These are phyloP conservation scores for Ascochyta viciae-villosae DNA, from an alignment of 2,329 filamentous ascomycete genomes.

Conservation along the genomic window DNA sequence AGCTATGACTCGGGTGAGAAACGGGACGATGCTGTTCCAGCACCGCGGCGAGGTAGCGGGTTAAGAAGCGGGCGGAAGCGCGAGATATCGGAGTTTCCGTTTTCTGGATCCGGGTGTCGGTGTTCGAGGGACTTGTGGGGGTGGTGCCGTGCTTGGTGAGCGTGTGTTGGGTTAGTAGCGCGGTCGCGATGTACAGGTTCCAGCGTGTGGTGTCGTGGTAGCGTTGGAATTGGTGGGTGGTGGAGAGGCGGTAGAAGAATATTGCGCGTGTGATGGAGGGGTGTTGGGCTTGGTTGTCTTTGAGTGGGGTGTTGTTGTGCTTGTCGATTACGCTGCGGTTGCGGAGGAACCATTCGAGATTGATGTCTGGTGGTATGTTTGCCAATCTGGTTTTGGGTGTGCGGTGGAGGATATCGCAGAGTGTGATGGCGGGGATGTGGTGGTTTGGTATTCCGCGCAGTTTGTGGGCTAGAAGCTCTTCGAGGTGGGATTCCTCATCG, in stretches of 20 bases:
- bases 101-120: no score
- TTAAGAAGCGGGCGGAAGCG: no score
- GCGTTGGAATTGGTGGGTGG: constrained; percentile 30
- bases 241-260: constrained; percentile 32
- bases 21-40: no score
- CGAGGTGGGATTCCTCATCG: constrained; percentile 1
- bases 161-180: constrained; percentile 17
- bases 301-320: constrained; percentile 21
- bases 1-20: no score
- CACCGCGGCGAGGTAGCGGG: no score
- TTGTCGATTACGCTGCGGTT: constrained; percentile 9
- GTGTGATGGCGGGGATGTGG: constrained; percentile 16
- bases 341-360: constrained; percentile 31
- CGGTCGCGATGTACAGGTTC: constrained; percentile 31
- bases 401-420: constrained; percentile 20
- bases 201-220: constrained; percentile 32
- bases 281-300: not conserved
- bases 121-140: no score
- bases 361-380: constrained; percentile 29
- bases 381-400: constrained; percentile 9
- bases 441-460: constrained; percentile 18
- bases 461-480: constrained; percentile 13
- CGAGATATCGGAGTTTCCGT: no score
- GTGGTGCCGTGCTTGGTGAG: no score
- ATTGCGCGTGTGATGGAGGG: constrained; percentile 15